Conservation (phyloP, 208 protist species). For the Leishmania mexicana region DNA sequence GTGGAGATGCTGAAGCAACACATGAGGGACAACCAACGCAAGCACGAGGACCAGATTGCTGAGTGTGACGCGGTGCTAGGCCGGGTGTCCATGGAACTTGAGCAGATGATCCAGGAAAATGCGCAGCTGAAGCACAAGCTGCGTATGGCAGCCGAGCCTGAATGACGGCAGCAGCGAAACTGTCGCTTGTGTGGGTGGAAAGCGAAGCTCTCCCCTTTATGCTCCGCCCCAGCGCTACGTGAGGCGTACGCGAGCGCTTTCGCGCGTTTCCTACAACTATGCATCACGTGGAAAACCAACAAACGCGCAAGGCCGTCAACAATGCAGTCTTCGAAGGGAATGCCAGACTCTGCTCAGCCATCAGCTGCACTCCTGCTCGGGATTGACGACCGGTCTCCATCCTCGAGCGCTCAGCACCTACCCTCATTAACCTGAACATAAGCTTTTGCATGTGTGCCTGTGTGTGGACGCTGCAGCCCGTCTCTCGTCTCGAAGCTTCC, state of each 20-base stretch:
- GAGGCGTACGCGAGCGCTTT: background rate
- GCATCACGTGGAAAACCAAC: background rate
- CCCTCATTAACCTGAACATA: background rate
- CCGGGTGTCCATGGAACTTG: conserved; percentile 61
- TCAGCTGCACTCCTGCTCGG: background rate
- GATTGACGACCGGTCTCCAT: background rate
- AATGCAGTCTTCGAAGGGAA: background rate
- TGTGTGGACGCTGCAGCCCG: background rate
- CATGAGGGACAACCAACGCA: conserved; percentile 8
- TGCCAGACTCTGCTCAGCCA: background rate
- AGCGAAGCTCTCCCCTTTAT: no score
- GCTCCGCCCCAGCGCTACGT: background rate
- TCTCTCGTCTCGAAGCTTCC: background rate
- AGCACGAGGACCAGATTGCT: conserved; percentile 37
- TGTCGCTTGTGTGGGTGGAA: background rate
- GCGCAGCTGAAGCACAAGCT: conserved; percentile 54
- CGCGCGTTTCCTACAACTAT: background rate
- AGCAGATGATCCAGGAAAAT: conserved; percentile 72
- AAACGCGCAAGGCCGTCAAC: background rate
- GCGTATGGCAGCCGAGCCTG: background rate
- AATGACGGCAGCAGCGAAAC: background rate
- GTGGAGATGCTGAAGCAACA: conserved; percentile 14
- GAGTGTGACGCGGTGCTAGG: conserved; percentile 67
- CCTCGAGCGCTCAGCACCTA: background rate
- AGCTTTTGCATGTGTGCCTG: background rate